Evolutionary conservation across 2,329 filamentous ascomycete species (phyloP), one percentile per base, ranked within the genome.

Genomic region (Epichloe brachyelytri): DNA sequence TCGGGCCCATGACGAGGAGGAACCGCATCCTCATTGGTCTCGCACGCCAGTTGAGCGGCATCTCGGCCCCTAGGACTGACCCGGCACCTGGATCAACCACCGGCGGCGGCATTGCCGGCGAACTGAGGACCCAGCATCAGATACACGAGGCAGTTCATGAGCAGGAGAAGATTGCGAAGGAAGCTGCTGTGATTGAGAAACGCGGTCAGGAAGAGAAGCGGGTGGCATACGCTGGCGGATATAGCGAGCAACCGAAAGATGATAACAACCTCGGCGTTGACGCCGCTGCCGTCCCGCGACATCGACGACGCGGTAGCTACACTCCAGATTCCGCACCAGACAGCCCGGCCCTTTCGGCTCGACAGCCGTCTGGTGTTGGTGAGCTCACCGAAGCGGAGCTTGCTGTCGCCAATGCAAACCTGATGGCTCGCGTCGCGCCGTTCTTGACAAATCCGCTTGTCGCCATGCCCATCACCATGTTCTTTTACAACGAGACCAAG

Each of bases 401-500:
- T 11, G 73, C 80, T 0, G 72, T 83, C 20, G 90, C 91, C 1
- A 96, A 98, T 64, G 78, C 82, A 10, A 88, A 95, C 62, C 74
- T 98, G 43, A 88, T 96, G 82, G 83, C 87, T 49, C 79, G 93
- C 49, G 75, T 98, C 43, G 83, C 82, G 14, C 93, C 93, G 0
- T 98, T 98, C 64, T 78, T 98, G 70, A 88, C 88, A 1, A 90
- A 83, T 40, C 88, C 93, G 0, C 72, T 90, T 51, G 80, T 84
- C 1, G 79, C 85, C 48, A 78, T 82, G 19, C 84, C 90, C 0
- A 84, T 98, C 49, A 96, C 89, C 0, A 74, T 95, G 1, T 96
- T 97, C 72, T 97, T 98, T 67, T 98, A 94, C 69, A 93, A 97
- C 60, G 82, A 94, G 14, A 70, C 77, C 3, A 77, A 82, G 48